Evolutionary conservation across 2,329 filamentous ascomycete genomes (phyloP).

Genomic region (Colletotrichum kahawae): DNA sequence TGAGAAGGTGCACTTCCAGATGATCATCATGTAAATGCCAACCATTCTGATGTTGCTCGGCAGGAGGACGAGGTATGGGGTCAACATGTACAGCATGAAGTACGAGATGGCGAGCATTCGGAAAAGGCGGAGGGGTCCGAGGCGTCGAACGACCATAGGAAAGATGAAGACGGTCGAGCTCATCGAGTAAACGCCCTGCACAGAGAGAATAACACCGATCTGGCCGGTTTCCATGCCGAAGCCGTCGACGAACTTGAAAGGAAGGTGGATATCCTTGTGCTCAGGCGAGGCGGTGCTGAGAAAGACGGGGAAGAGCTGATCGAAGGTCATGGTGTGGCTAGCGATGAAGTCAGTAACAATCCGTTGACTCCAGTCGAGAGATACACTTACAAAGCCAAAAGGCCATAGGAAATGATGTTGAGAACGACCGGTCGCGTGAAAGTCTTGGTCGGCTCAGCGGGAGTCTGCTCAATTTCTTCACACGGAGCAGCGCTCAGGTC

Average conservation of each 20-base stretch:
- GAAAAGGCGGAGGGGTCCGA: slow-evolving; percentile 84
- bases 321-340: slow-evolving; percentile 96
- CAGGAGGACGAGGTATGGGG: slow-evolving; percentile 87
- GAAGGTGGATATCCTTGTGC: slow-evolving; percentile 55
- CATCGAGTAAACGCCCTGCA: slow-evolving; percentile 90
- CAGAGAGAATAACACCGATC: slow-evolving; percentile 86
- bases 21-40: slow-evolving; percentile 77
- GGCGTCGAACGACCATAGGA: slow-evolving; percentile 73
- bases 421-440: slow-evolving; percentile 87
- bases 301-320: slow-evolving; percentile 91
- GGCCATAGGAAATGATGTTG: slow-evolving; percentile 88
- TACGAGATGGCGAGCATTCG: slow-evolving; percentile 81
- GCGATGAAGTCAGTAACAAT: slow-evolving; percentile 25
- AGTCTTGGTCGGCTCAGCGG: slow-evolving; percentile 47
- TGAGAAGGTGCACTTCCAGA: slow-evolving; percentile 93
- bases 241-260: slow-evolving; percentile 88
- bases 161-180: slow-evolving; percentile 85
- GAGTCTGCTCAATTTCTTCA: not conserved
- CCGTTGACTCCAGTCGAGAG: slow-evolving; percentile 1
- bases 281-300: slow-evolving; percentile 70
- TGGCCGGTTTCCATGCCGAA: slow-evolving; percentile 83
- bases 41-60: slow-evolving; percentile 73
- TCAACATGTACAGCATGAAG: slow-evolving; percentile 84
- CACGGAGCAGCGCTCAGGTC: slow-evolving; percentile 28
- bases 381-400: slow-evolving; percentile 86